Base-by-base conservation (phyloP, 306 rosid species). In the Vigna angularis region DNA sequence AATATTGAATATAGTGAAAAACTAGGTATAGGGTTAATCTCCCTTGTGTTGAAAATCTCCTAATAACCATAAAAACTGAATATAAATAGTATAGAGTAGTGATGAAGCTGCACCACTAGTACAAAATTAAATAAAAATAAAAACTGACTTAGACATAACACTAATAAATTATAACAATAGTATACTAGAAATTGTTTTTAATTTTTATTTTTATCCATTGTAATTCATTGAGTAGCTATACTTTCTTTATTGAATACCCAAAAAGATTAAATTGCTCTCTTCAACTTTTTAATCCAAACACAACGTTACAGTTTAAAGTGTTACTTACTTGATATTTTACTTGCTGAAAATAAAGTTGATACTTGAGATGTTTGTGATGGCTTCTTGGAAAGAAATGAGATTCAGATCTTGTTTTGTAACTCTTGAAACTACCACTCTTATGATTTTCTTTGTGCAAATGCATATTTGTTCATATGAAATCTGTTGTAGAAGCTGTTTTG, bases 391-490 rank as follows among this genome's bases (percentile, higher is more conserved):
- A 20, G 13, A 16, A 40, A 56, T 44, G 69, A 56, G 61, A 56
- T 68, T 2, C 13, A 36, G 40, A 61, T 44, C 13, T 67, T 32
- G 6, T 47, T 57, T 18, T 14, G 6, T 65, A 48, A 26, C 15
- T 36, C 44, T 6, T 55, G 30, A 53, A 20, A 55, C 68, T 14
- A n/a, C 30, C 9, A 24, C 15, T 7, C 26, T 26, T 49, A 56
- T 65, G n/a, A 44, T 16, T 73, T 16, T 34, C n/a, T 66, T 22
- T 66, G 12, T 18, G 12, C 58, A 36, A n/a, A 38, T 59, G 17
- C 47, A 58, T 61, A 55, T 55, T 69, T 70, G 14, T 55, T 75
- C 14, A 16, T 22, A 59, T 57, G 74, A 52, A 28, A 34, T 70
- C 62, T 28, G 8, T 51, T 38, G 77, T 9, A 30, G n/a, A 36